Conservation (phyloP, 768 basidiomycete genomes). For the Lentinus tigrinus region DNA sequence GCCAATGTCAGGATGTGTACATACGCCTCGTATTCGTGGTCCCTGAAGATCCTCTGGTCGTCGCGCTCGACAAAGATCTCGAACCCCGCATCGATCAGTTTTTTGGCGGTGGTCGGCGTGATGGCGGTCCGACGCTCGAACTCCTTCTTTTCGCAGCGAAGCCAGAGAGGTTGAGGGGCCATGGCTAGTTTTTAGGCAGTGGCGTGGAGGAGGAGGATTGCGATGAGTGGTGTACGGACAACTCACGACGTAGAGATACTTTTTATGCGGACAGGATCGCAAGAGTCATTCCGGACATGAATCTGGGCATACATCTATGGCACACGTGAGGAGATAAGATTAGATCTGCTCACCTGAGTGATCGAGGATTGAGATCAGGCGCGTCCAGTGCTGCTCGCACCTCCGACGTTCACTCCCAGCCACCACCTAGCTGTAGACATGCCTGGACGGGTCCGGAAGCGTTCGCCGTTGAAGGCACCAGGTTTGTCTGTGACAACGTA, state of each 20-base stretch:
- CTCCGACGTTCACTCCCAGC: background rate
- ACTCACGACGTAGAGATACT: too few species aligned
- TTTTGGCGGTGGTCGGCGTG: slow-evolving; percentile 88
- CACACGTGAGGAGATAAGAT: slow-evolving; percentile 14
- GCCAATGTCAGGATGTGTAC: slow-evolving; percentile 28
- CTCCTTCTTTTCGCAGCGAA: slow-evolving; percentile 95
- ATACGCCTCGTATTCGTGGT: slow-evolving; percentile 89
- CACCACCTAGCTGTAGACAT: slow-evolving; percentile 1
- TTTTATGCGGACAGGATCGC: too few species aligned
- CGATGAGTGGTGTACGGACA: too few species aligned
- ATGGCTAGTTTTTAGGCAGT: slow-evolving; percentile 30
- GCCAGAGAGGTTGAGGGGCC: slow-evolving; percentile 69
- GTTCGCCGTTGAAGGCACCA: slow-evolving; percentile 32
- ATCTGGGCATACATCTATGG: slow-evolving; percentile 5
- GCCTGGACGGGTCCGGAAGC: slow-evolving; percentile 24
- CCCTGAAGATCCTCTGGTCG: slow-evolving; percentile 90
- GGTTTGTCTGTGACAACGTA: slow-evolving; percentile 19
- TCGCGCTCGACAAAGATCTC: slow-evolving; percentile 91
- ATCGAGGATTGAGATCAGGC: slow-evolving; percentile 10
- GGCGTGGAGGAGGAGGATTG: too few species aligned
- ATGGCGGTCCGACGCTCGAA: slow-evolving; percentile 92
- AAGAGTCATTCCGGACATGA: slow-evolving; percentile 8
- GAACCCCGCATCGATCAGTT: slow-evolving; percentile 87
- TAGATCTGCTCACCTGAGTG: background rate
- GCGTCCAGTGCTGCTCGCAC: background rate